Percentiles rank a stretch among this genome's conserved stretches.
Evolutionary conservation across 768 basidiomycete genomes (phyloP).

Genomic region (Suillus placidus): DNA sequence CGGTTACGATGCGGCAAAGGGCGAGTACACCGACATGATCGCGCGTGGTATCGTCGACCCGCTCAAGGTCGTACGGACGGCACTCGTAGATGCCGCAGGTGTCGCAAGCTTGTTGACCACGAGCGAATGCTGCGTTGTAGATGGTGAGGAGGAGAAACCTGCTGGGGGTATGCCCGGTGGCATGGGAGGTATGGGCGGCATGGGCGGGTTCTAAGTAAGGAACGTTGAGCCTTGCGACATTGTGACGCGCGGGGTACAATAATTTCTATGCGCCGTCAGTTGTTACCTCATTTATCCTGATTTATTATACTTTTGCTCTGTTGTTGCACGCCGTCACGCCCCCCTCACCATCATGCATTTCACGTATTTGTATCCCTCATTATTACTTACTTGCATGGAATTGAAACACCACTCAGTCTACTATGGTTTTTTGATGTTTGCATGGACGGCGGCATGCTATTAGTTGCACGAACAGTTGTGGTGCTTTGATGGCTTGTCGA

Average conservation of each 20-base stretch:
- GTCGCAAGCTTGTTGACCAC: constrained; percentile 95
- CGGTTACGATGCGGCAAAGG: constrained; percentile 92
- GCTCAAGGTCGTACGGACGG: constrained; percentile 92
- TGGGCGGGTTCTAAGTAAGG: constrained; percentile 52
- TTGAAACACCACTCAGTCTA: constrained; percentile 6
- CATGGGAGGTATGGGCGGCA: constrained; percentile 61
- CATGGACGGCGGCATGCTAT: not conserved
- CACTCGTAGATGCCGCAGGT: constrained; percentile 88
- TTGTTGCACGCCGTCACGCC: constrained; percentile 19
- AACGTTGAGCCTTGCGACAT: not conserved
- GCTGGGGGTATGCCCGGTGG: constrained; percentile 40
- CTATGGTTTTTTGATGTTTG: not conserved
- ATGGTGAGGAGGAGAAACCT: constrained; percentile 81
- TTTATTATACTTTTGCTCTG: constrained; percentile 15
- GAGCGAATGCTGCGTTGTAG: constrained; percentile 90
- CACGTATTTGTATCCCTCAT: constrained; percentile 10
- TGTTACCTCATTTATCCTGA: constrained; percentile 6
- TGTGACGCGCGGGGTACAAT: not conserved
- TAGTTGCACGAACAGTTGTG: no score
- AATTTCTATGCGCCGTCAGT: not conserved
- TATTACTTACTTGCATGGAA: constrained; percentile 5
- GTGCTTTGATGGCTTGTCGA: no score
- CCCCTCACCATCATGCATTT: constrained; percentile 11
- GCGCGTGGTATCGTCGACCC: constrained; percentile 94
- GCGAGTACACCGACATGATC: constrained; percentile 96